Evolutionary conservation across 208 protist species (phyloP), one percentile per base, ranked within the genome.

Genomic region (Leptomonas pyrrhocoris): DNA sequence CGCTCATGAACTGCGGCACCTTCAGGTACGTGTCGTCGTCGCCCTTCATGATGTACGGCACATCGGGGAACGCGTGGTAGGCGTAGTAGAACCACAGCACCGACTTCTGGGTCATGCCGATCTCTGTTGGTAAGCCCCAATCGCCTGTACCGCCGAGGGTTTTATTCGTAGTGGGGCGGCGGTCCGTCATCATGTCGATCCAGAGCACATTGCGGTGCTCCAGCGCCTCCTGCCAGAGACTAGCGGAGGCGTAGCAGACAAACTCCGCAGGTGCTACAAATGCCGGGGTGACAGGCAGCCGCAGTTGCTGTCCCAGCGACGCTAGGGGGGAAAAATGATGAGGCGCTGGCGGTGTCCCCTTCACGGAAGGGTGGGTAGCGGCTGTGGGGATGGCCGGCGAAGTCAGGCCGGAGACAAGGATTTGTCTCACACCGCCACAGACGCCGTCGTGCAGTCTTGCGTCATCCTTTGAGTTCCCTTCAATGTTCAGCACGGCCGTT

Each of bases 1-100:
- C 83, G 30, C 68, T 50, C 53, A 88, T 64, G 49, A 76, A 81
- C 68, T 88, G 79, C 68, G 83, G 83, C 65, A 88, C n/a, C n/a
- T n/a, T n/a, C n/a, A n/a, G n/a, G n/a, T n/a, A n/a, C n/a, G n/a
- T n/a, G n/a, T n/a, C n/a, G n/a, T n/a, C n/a, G n/a, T n/a, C n/a
- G n/a, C n/a, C n/a, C n/a, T n/a, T n/a, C n/a, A n/a, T n/a, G n/a
- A 88, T 59, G 69, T 77, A 89, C 16, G 53, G 48, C 23, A 76
- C 76, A 16, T 69, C 51, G 27, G 57, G 66, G 58, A 85, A 89
- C 1, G 69, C 30, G 49, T 68, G 53, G 63, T 85, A 73, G 51
- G 75, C 74, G 50, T 83, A 75, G 8, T 73, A 25, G 53, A 84
- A 74, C 79, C 76, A 84, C 30, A 83, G 48, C 42, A 80, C 67